Evolutionary conservation across 257 asterid species (phyloP).

Genomic region (Lavandula angustifolia): DNA sequence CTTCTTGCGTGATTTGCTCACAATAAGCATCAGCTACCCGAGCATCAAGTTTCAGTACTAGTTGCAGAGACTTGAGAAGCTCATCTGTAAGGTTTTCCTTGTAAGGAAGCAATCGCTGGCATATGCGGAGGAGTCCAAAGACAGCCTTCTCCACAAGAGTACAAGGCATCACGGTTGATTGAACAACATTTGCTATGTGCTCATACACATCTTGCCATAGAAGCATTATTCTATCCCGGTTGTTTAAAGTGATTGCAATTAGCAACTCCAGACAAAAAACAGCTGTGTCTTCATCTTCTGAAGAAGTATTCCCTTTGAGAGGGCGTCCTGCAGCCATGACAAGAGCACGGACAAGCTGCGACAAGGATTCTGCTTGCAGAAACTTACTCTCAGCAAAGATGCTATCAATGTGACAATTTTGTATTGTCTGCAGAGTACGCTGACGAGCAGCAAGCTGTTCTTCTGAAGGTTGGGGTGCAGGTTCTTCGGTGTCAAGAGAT

Average conservation of each 20-base stretch:
- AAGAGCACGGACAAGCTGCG: constrained; percentile 82
- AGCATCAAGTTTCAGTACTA: constrained; percentile 85
- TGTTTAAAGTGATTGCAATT: constrained; percentile 73
- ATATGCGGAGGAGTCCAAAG: constrained; percentile 87
- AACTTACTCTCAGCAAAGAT: constrained; percentile 91
- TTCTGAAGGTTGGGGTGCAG: constrained; percentile 73
- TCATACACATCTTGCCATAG: constrained; percentile 86
- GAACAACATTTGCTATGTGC: constrained; percentile 78
- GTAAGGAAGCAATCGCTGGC: constrained; percentile 92
- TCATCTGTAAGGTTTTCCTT: constrained; percentile 87
- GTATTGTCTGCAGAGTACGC: constrained; percentile 68
- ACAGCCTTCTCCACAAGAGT: constrained; percentile 92
- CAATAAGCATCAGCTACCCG: constrained; percentile 96
- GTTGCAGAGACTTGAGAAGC: constrained; percentile 86
- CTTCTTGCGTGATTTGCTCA: constrained; percentile 89
- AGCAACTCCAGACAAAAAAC: constrained; percentile 86
- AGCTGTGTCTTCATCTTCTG: constrained; percentile 68
- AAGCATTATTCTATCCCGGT: constrained; percentile 87
- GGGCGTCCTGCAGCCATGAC: constrained; percentile 65
- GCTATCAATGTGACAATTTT: constrained; percentile 74
- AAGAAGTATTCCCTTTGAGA: constrained; percentile 50
- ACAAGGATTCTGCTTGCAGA: constrained; percentile 80
- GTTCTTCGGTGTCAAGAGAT: constrained; percentile 82
- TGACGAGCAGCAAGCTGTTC: constrained; percentile 83
- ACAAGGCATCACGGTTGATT: constrained; percentile 80